Conservation (phyloP, 345 rosid species). For the Ceriops zippeliana region DNA sequence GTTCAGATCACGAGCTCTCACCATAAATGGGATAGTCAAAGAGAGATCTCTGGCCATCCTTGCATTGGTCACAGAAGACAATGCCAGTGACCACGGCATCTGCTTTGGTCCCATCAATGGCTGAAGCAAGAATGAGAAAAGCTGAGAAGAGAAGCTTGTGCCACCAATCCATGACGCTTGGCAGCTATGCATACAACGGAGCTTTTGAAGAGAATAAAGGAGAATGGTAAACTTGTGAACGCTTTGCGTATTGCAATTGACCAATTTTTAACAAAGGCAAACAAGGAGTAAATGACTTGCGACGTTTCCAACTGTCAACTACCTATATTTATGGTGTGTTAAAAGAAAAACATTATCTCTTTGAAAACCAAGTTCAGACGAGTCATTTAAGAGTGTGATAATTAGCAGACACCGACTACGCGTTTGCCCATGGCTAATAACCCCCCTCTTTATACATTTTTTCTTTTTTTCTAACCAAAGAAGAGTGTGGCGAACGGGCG, state of each 20-base stretch:
- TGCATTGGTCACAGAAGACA: constrained; percentile 91
- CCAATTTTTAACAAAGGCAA: constrained; percentile 15
- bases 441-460: no score
- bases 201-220: background rate
- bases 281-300: constrained; percentile 11
- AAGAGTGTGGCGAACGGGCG: no score
- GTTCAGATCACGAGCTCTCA: constrained; percentile 13
- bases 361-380: background rate
- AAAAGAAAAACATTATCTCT: background rate
- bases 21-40: constrained; percentile 77
- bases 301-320: constrained; percentile 51
- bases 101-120: constrained; percentile 45
- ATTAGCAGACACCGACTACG: no score
- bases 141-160: constrained; percentile 33
- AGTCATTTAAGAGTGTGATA: constrained; percentile 6
- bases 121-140: constrained; percentile 46
- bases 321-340: constrained; percentile 41
- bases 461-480: no score
- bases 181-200: background rate
- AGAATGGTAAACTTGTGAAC: background rate
- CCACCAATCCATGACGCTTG: constrained; percentile 40
- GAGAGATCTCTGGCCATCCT: constrained; percentile 66
- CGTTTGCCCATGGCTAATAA: no score
- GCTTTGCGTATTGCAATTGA: background rate
- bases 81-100: constrained; percentile 62